Conservation (phyloP, 2,329 filamentous ascomycete species). For the Huntiella savannae region DNA sequence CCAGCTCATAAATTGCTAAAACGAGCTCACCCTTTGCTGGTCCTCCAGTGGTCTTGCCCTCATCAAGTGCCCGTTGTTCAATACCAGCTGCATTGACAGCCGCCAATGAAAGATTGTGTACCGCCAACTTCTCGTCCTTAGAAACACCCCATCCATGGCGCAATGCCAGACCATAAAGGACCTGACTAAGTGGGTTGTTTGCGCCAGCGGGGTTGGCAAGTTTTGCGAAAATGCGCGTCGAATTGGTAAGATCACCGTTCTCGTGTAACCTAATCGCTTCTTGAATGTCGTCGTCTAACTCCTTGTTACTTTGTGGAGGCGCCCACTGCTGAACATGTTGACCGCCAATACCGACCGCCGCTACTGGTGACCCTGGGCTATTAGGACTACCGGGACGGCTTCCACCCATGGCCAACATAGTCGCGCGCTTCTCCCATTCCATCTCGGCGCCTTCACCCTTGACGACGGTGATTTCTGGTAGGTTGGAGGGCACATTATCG, state of each 20-base stretch:
- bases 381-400: constrained; percentile 20
- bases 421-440: constrained; percentile 84
- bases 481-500: constrained; percentile 55
- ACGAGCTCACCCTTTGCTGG: constrained; percentile 91
- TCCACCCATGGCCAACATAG: constrained; percentile 41
- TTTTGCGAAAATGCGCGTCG: constrained; percentile 68
- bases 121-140: constrained; percentile 50
- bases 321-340: constrained; percentile 17
- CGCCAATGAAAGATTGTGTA: constrained; percentile 71
- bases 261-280: constrained; percentile 93
- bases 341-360: constrained; percentile 10
- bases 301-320: constrained; percentile 13
- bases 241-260: constrained; percentile 54
- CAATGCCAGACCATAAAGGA: constrained; percentile 81
- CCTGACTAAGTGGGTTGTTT: constrained; percentile 88
- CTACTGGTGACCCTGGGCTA: constrained; percentile 14
- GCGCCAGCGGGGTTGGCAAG: constrained; percentile 68
- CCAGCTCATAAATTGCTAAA: constrained; percentile 87
- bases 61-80: constrained; percentile 66
- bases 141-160: constrained; percentile 85
- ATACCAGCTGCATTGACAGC: constrained; percentile 78
- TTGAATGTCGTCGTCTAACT: constrained; percentile 58
- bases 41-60: constrained; percentile 82
- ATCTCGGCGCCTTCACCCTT: constrained; percentile 33
- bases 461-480: constrained; percentile 49